phyloP scores from a whole-genome alignment of 495 filamentous ascomycete species.

The Hypoxylon intermedium region DNA sequence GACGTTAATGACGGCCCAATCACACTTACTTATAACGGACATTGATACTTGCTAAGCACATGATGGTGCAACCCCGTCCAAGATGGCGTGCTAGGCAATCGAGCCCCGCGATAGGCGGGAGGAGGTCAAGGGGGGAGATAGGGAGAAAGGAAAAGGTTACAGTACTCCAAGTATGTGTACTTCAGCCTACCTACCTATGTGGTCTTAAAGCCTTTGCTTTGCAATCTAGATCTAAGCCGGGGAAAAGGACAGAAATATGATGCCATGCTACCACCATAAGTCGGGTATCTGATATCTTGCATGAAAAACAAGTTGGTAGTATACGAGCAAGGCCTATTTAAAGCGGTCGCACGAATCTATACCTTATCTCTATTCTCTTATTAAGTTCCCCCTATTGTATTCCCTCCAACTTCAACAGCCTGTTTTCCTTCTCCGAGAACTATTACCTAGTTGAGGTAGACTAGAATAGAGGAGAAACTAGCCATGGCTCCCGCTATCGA shows the following conservation, averaged over 20 bases:
- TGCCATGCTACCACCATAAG: no score
- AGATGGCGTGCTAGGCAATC: slow-evolving; percentile 36
- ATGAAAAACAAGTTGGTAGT: slow-evolving; percentile 7
- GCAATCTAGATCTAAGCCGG: slow-evolving; percentile 7
- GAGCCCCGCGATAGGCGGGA: slow-evolving; percentile 32
- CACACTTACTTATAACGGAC: background rate
- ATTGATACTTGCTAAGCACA: slow-evolving; percentile 18
- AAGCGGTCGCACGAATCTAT: slow-evolving; percentile 15
- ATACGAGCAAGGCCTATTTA: slow-evolving; percentile 15
- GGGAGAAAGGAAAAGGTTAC: slow-evolving; percentile 33
- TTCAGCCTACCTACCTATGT: no score
- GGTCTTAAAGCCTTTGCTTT: slow-evolving; percentile 14
- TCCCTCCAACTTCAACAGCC: slow-evolving; percentile 5
- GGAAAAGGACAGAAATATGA: slow-evolving; percentile 14
- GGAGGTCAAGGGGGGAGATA: slow-evolving; percentile 26
- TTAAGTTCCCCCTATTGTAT: background rate
- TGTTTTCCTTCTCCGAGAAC: background rate
- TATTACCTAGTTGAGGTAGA: slow-evolving; percentile 14
- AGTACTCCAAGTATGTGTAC: slow-evolving; percentile 2
- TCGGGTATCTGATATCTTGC: slow-evolving; percentile 33
- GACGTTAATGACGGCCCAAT: slow-evolving; percentile 11
- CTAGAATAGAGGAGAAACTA: slow-evolving; percentile 11
- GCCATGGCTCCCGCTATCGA: slow-evolving; percentile 43
- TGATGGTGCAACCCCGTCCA: slow-evolving; percentile 31
- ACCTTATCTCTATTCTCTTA: slow-evolving; percentile 21